Evolutionary conservation across 352 stramenopile genomes (phyloP), one percentile per base, ranked within the genome.

Genomic region (Thraustochytrium sp.): DNA sequence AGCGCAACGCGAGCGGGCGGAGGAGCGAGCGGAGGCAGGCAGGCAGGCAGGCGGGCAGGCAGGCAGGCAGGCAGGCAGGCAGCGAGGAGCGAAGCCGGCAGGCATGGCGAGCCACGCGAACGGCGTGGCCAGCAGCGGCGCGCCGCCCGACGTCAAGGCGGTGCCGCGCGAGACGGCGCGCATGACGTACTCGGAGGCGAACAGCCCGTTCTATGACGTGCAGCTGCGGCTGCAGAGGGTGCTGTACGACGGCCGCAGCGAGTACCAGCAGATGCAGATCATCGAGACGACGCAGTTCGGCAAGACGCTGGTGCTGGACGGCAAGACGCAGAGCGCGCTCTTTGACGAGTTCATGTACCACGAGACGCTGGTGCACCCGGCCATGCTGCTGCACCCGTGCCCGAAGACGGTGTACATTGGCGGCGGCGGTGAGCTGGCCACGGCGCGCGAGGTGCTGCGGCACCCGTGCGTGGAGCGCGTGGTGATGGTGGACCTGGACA

Each of bases 401-500:
- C 88, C 87, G 5, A 90, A 88, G 78, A 75, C 76, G 29, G 76
- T 91, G 42, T 87, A 85, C 44, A 89, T 85, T 65, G 93, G 92
- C 85, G 94, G 94, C 42, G 94, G 93, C 21, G 94, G 94, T 29
- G 94, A 98, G 86, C 92, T 97, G 42, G 95, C 94, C 26, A 98
- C 94, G 18, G 94, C 94, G 42, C 89, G 94, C 54, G 94, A 98
- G 85, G 88, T 94, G 48, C 88, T 98, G 61, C 93, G 94, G 85
- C 90, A 98, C 89, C 90, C 80, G 87, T 92, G 90, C 75, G 92
- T 98, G n/a, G 94, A 98, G 89, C 93, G 96, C 83, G 89, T 94
- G 51, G 93, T 98, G 64, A 98, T 98, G 94, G 93, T 97, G 4
- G 95, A 98, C 88, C 93, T 98, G 46, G 95, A 98, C 86, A 88